Base-by-base conservation (phyloP, 192 early-diverging fungal species). In the Pilaira anomala region DNA sequence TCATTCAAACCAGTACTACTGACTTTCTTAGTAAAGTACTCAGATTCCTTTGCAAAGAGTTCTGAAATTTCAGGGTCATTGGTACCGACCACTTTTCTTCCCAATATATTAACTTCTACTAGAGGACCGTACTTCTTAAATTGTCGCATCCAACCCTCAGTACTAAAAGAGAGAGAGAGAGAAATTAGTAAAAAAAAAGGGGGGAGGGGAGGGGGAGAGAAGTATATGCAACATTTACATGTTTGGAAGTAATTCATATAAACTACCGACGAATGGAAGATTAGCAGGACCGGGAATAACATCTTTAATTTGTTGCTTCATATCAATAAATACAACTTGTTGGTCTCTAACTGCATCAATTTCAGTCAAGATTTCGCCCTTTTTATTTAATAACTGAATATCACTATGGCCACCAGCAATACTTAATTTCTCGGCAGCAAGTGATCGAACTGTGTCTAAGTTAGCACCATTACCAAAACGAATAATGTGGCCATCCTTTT, bases 21-120 rank as follows among this genome's bases (percentile, higher is more conserved):
- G n/a, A 83, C 63, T n/a, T 71, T 67, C 62, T 86, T 84, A 53
- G 70, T 80, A 57, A 83, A 85, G 56, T 68, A 77, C 40, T 82
- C 81, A n/a, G 56, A 46, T 49, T 86, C 85, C n/a, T 77, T 65
- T 11, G 62, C 49, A 50, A 67, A 52, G 6, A 70, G 26, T 36
- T 82, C 74, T 8, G 75, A 79, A 25, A 80, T 57, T 18, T 21
- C 64, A 24, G 79, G 72, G 48, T 83, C 78, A 45, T 65, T 74
- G 4, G 76, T 83, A 44, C n/a, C 55, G 49, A 66, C 19, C 36
- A 3, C 60, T 30, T 22, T 56, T 9, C 12, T 33, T 24, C 69
- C 60, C 41, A 53, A n/a, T 16, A 48, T 39, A 1, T 25, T 72
- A 18, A 72, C 26, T 8, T 64, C 63, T 26, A 84, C 56, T 3